These are phyloP conservation scores for Hibiscus mutabilis DNA, from an alignment of 345 rosid genomes.

Conservation along the genomic window DNA sequence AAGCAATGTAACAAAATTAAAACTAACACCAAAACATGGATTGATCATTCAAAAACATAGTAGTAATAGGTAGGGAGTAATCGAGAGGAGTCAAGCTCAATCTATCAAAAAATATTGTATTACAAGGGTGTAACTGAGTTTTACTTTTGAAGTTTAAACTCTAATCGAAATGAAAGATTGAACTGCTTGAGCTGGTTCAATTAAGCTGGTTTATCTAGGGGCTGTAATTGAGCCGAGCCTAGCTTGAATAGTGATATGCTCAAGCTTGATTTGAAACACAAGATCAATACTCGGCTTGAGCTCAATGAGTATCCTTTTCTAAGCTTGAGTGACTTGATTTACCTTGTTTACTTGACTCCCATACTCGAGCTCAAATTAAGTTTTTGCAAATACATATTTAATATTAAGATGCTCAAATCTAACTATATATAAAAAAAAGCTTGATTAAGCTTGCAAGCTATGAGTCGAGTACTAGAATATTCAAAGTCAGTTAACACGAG, in stretches of 20 bases:
- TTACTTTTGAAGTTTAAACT: not conserved
- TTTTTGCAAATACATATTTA: too few relatives aligned
- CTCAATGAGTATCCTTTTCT: not conserved
- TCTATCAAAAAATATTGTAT: not conserved
- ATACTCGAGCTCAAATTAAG: too few relatives aligned
- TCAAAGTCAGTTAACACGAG: not conserved
- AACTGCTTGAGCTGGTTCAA: not conserved
- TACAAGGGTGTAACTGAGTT: not conserved
- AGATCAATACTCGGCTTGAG: not conserved
- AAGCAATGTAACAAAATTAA: not conserved
- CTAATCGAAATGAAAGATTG: not conserved
- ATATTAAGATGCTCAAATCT: too few relatives aligned
- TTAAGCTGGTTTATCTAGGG: not conserved
- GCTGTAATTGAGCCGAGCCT: not conserved
- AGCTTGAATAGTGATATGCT: not conserved
- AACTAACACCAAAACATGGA: not conserved
- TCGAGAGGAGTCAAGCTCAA: not conserved
- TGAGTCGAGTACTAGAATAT: not conserved
- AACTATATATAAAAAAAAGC: not conserved
- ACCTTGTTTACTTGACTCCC: not conserved
- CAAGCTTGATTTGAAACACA: not conserved
- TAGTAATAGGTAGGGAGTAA: not conserved
- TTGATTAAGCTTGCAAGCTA: not conserved
- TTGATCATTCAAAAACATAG: not conserved
- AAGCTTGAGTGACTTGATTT: not conserved